phyloP scores from a whole-genome alignment of 306 rosid species.

The Abrus precatorius region DNA sequence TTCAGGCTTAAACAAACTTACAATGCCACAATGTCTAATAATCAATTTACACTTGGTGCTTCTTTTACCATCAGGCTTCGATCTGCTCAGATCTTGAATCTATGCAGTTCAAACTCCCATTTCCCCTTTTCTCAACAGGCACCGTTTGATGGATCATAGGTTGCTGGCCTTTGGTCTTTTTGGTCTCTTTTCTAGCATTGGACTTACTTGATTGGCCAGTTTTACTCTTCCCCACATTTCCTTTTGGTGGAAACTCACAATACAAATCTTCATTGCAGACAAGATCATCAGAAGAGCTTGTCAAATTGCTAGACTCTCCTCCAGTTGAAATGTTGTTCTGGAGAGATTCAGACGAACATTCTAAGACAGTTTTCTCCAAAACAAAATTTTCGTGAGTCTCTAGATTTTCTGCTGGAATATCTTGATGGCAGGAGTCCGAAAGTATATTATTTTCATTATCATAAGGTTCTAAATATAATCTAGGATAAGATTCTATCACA shows the following conservation, averaged over 20 bases:
- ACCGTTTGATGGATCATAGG: slow-evolving; percentile 43
- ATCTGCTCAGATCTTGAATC: slow-evolving; percentile 65
- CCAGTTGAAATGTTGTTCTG: slow-evolving; percentile 42
- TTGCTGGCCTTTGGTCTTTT: slow-evolving; percentile 54
- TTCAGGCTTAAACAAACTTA: slow-evolving; percentile 55
- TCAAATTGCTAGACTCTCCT: slow-evolving; percentile 52
- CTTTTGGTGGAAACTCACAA: slow-evolving; percentile 56
- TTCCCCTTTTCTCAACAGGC: slow-evolving; percentile 62
- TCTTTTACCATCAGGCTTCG: slow-evolving; percentile 75
- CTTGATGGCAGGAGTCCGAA: slow-evolving; percentile 54
- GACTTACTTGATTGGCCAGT: slow-evolving; percentile 58
- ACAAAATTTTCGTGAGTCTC: slow-evolving; percentile 50
- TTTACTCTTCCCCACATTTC: slow-evolving; percentile 53
- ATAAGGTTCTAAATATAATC: slow-evolving; percentile 59
- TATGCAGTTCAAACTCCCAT: slow-evolving; percentile 58
- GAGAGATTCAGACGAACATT: slow-evolving; percentile 43
- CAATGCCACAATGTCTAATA: slow-evolving; percentile 44
- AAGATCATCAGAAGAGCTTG: slow-evolving; percentile 55
- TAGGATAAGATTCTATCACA: slow-evolving; percentile 54
- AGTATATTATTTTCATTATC: slow-evolving; percentile 63
- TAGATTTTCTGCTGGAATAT: slow-evolving; percentile 49
- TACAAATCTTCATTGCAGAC: slow-evolving; percentile 43
- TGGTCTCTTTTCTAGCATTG: slow-evolving; percentile 54
- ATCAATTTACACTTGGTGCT: slow-evolving; percentile 54
- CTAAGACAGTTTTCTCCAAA: slow-evolving; percentile 51